These are phyloP conservation scores for Sphenostylis stenocarpa DNA, from an alignment of 306 rosid genomes.

Conservation along the genomic window DNA sequence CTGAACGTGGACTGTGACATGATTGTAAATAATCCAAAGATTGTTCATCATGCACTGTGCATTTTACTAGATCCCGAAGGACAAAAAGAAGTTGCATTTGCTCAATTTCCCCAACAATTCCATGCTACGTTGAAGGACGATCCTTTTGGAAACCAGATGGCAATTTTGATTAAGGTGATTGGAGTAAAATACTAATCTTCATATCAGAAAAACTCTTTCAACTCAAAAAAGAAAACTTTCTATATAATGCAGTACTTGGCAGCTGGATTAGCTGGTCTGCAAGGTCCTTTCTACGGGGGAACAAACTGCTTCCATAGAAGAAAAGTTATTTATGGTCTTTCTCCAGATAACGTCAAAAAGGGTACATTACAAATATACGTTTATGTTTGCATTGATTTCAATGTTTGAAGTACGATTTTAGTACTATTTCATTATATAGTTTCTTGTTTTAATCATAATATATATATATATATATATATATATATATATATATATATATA, in stretches of 20 bases:
- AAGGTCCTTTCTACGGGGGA: conserved; percentile 55
- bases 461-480: no score
- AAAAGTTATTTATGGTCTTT: conserved; percentile 64
- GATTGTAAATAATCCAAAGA: conserved; percentile 59
- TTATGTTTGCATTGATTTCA: neutral
- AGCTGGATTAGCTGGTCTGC: conserved; percentile 54
- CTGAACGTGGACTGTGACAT: conserved; percentile 84
- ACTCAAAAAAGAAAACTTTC: neutral
- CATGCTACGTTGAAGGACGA: conserved; percentile 62
- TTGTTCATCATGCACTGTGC: conserved; percentile 59
- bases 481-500: no score
- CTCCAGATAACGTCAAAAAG: conserved; percentile 27
- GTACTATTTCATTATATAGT: no score
- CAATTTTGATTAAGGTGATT: neutral
- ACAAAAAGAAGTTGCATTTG: conserved; percentile 61
- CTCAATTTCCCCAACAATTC: conserved; percentile 54
- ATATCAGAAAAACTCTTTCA: no score
- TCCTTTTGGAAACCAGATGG: conserved; percentile 64
- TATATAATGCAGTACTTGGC: conserved; percentile 24
- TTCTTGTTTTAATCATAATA: neutral
- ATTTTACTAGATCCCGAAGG: conserved; percentile 44
- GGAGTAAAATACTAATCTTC: neutral
- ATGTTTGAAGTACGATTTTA: no score
- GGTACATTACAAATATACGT: neutral
- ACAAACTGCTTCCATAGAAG: conserved; percentile 65